phyloP scores from a whole-genome alignment of 352 stramenopile genomes.

The Pythium aquatile region DNA sequence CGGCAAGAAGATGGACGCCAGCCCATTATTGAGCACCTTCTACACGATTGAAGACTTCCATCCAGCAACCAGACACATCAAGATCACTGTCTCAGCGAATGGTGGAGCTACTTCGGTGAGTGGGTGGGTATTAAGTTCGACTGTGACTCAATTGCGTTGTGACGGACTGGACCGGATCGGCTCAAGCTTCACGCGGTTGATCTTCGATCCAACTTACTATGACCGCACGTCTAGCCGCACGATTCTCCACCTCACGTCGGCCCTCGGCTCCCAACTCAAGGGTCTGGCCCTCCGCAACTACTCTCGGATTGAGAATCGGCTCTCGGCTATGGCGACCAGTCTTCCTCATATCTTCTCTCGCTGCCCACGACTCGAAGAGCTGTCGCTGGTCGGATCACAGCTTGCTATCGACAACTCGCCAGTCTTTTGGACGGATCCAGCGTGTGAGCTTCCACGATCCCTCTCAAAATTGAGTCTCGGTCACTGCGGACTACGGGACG shows the following conservation, averaged over 20 bases:
- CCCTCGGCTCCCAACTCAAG: not conserved
- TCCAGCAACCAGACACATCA: not conserved
- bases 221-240: not conserved
- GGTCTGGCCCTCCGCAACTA: not conserved
- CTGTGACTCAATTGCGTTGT: not conserved
- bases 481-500: not conserved
- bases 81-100: not conserved
- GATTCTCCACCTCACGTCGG: not conserved
- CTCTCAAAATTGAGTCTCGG: not conserved
- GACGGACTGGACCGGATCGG: not conserved
- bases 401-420: not conserved
- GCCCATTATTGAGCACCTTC: not conserved
- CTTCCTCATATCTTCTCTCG: not conserved
- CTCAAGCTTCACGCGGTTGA: not conserved
- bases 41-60: not conserved
- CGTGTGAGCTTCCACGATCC: not conserved
- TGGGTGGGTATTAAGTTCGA: not conserved
- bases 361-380: not conserved
- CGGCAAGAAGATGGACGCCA: not conserved
- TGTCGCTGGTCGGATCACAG: not conserved
- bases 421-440: not conserved
- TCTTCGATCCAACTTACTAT: not conserved
- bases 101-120: not conserved
- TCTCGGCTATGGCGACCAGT: not conserved
- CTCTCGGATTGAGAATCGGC: not conserved